Evolutionary conservation across 345 rosid genomes (phyloP), one percentile per base, ranked within the genome.

Genomic region (Melastoma malabathricum): DNA sequence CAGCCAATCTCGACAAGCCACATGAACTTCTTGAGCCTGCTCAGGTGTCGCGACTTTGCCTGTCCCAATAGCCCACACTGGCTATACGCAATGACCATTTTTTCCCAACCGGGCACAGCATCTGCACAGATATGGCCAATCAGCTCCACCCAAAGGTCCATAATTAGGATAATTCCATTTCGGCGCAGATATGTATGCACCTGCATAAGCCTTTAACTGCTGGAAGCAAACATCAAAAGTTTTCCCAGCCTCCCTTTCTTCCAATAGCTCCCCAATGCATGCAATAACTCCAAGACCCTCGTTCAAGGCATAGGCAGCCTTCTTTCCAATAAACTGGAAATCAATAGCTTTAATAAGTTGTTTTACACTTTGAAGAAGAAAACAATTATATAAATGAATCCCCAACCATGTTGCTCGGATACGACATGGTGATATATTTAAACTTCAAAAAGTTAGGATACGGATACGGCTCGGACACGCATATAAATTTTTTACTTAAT

Each of bases 1-100:
- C 59, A 92, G 98, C 98, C 98, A 92, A 63, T 71, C 85, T 7
- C 95, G 97, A 23, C 78, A 64, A 68, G 97, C 88, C 29, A 68
- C 78, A 64, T 92, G 97, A 47, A 92, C 95, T 77, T 87, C 98
- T 65, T 88, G 95, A 59, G 98, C 97, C 68, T 92, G 98, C 65
- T 62, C 70, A 1, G 98, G 97, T 18, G 94, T 70, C 54, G 98
- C 97, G 59, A 92, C 98, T 61, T 87, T 88, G 58, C 98, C 98
- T 47, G 97, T 87, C 59, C 95, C 98, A 66, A 92, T 92, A 59
- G 98, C 98, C 98, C 98, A 92, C 22, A 92, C 97, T 51, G 98
- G 97, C 70, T 92, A 51, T 92, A 92, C 1, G 98, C 98, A 57
- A 92, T 78, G 25, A 92, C 98, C 45, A 87, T 53, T 53, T 79